Base-by-base conservation (phyloP, 75 land plant species). In the Ceratopteris richardii region DNA sequence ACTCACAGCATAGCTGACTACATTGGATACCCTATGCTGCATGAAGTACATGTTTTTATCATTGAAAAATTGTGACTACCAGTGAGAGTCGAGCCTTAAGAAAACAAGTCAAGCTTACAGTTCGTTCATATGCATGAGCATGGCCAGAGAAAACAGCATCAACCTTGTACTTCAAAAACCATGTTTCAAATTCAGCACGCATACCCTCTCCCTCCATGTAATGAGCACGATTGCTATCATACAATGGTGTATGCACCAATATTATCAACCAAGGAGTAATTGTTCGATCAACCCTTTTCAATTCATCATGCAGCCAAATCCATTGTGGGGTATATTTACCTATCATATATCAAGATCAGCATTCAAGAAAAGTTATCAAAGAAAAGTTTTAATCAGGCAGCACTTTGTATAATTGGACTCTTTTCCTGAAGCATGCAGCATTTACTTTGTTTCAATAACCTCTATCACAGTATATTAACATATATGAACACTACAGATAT, bases 191-290 rank as follows among this genome's bases (percentile, higher is more conserved):
- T 54, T 54, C 51, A 0, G 81, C 87, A 30, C 92, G 72, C 96
- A 90, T 90, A 50, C 67, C 66, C 51, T 90, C 96, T 0, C 96
- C 96, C 69, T 90, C 91, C 87, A 83, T 78, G 66, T 78, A 90
- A 29, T 90, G 96, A 40, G 77, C 68, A 30, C 66, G 64, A 44
- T 87, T 71, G 57, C 85, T 83, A 65, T 90, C 83, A 63, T 90
- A 90, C 88, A 87, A 87, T 25, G 96, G 96, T 0, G 77, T 42
- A 60, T 90, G 96, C 69, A 83, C 37, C 3, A 87, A 72, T 29
- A 90, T 75, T 59, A 90, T 83, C 55, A 90, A 60, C 96, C 92
- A 90, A 36, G 96, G 93, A 1, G 96, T 90, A 61, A 72, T 74
- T 14, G 29, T 66, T 51, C 96, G 56, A 69, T 90, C 69, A 21